Conservation (phyloP, 163 green algal species). For the Scenedesmus sp. region DNA sequence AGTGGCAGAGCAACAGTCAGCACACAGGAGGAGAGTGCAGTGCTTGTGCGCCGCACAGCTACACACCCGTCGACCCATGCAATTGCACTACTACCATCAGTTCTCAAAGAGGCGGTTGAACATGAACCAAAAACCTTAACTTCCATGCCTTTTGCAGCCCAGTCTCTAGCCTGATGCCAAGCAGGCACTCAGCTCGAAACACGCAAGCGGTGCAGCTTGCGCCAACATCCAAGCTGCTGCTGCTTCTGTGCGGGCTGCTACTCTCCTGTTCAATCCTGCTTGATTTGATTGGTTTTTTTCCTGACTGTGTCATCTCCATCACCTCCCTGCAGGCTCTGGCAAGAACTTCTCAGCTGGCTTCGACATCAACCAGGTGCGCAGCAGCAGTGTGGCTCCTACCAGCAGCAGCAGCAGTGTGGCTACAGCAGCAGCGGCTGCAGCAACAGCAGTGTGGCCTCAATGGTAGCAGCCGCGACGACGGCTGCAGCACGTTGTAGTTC, state of each 20-base stretch:
- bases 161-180: not conserved
- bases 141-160: too few species aligned
- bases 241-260: not conserved
- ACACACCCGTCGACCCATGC: not conserved
- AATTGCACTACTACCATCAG: not conserved
- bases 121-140: too few species aligned
- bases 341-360: constrained; percentile 93
- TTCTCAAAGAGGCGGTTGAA: not conserved
- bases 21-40: constrained; percentile 2
- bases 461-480: not conserved
- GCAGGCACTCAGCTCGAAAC: not conserved
- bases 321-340: constrained; percentile 67
- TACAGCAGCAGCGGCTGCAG: not conserved
- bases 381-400: too few species aligned
- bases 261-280: not conserved
- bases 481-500: not conserved
- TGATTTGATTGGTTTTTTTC: not conserved
- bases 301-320: not conserved
- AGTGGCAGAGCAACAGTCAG: not conserved
- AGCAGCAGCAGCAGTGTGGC: not conserved
- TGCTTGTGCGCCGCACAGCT: not conserved
- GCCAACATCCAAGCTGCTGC: not conserved
- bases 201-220: not conserved
- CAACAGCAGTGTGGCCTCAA: not conserved
- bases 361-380: constrained; percentile 80